Evolutionary conservation across 352 stramenopile genomes (phyloP).

Genomic region (Globisporangium solare): DNA sequence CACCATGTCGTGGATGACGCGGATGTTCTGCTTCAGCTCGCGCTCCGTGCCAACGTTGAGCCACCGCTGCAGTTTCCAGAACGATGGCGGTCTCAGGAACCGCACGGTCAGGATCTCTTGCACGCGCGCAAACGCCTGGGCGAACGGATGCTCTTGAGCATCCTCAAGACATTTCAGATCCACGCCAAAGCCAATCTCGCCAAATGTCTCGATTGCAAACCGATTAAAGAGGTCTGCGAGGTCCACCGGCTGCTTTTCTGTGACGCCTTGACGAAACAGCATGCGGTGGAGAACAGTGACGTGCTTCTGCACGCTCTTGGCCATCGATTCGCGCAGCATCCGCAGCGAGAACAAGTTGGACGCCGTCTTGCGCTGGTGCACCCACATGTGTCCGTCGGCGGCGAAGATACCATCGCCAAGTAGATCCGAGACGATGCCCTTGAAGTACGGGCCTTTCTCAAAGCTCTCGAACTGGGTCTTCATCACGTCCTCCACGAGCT

Average conservation of each 20-base stretch:
- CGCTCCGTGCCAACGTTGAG: slow-evolving; percentile 36
- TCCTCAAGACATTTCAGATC: slow-evolving; percentile 37
- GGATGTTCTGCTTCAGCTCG: slow-evolving; percentile 26
- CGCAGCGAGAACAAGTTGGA: slow-evolving; percentile 23
- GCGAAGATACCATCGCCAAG: slow-evolving; percentile 42
- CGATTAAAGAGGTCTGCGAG: slow-evolving; percentile 24
- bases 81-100: slow-evolving; percentile 26
- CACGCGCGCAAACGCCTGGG: slow-evolving; percentile 33
- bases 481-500: slow-evolving; percentile 47
- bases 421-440: slow-evolving; percentile 34
- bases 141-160: slow-evolving; percentile 25
- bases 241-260: neutral
- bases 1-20: slow-evolving; percentile 33
- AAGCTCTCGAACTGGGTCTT: slow-evolving; percentile 51
- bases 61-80: slow-evolving; percentile 35
- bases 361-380: slow-evolving; percentile 30
- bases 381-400: slow-evolving; percentile 33
- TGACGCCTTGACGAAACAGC: neutral
- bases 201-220: slow-evolving; percentile 53
- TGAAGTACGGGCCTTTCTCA: slow-evolving; percentile 36
- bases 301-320: slow-evolving; percentile 13
- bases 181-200: slow-evolving; percentile 42
- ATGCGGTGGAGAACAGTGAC: neutral
- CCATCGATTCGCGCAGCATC: slow-evolving; percentile 23
- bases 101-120: slow-evolving; percentile 25